A percentile compares a stretch with the other conserved stretches of the same genome.
These are phyloP conservation scores for Cyclotella distinguenda DNA, from an alignment of 108 stramenopile genomes.

Conservation along the genomic window DNA sequence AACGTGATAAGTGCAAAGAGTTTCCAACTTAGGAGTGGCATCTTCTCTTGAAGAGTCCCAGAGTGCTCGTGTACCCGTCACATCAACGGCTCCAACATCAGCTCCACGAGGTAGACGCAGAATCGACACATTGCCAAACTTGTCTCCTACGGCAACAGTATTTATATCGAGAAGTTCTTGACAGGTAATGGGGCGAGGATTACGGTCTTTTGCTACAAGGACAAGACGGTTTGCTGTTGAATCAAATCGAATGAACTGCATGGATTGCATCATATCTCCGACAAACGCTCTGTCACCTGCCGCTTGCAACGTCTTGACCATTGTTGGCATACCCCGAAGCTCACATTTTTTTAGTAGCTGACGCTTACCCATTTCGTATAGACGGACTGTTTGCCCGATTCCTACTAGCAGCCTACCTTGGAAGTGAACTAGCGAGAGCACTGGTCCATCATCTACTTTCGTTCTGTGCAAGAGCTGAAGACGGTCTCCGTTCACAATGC, in stretches of 20 bases:
- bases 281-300: constrained; percentile 88
- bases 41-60: constrained; percentile 70
- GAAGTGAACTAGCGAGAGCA: constrained; percentile 88
- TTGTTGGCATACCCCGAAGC: constrained; percentile 80
- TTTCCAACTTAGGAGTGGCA: constrained; percentile 84
- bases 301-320: constrained; percentile 85
- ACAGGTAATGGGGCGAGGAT: constrained; percentile 82
- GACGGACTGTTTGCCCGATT: constrained; percentile 80
- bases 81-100: constrained; percentile 73
- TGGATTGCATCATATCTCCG: constrained; percentile 89
- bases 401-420: constrained; percentile 94
- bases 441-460: constrained; percentile 91
- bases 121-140: constrained; percentile 95
- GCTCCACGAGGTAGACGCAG: constrained; percentile 84
- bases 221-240: constrained; percentile 78
- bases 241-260: constrained; percentile 92
- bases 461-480: constrained; percentile 92
- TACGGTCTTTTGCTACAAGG: constrained; percentile 89
- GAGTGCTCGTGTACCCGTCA: constrained; percentile 68
- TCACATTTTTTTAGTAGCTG: constrained; percentile 97
- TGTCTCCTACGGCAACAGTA: constrained; percentile 95
- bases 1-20: constrained; percentile 82
- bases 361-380: constrained; percentile 97
- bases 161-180: constrained; percentile 94
- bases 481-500: constrained; percentile 81